Base-by-base conservation (phyloP, 1,284 basidiomycete species). In the Irpex sp. region DNA sequence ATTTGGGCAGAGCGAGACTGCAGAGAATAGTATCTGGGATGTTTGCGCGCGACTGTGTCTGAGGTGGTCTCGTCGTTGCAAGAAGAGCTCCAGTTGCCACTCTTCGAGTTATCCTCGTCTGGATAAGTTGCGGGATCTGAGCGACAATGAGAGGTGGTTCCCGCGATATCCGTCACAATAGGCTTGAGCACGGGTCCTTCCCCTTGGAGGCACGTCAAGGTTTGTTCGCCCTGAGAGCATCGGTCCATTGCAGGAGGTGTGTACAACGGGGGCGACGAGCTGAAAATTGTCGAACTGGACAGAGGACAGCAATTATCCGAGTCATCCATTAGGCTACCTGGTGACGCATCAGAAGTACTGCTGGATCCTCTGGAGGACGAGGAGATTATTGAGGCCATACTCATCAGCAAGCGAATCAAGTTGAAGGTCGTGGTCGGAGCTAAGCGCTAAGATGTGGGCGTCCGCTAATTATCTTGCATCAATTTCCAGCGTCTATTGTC, bases 1-100 rank as follows among this genome's bases (percentile, higher is more conserved):
- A 49, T n/a, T 36, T 62, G 61, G 15, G 58, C 61, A 35, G 59
- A 58, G 19, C 19, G 53, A 11, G 63, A 56, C 11, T 59, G 35
- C 7, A 65, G 61, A 26, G 39, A 21, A 31, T 57, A 60, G 31
- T 55, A 55, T 13, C 8, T 13, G 11, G 53, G 53, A 11, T 55
- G 17, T 9, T 55, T 35, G 26, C 53, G 31, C 53, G 26, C 19
- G 7, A n/a, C 19, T 21, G 17, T 50, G 17, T n/a, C 49, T 13
- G 8, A n/a, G 17, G 8, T n/a, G 8, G 19, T n/a, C 49, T 50
- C 13, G 11, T 50, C 19, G 13, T 17, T 9, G 19, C 17, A 8
- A 17, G 49, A 50, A 50, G 49, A 50, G n/a, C 9, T 46, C 11
- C 11, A 46, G n/a, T n/a, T n/a, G 43, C 11, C n/a, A n/a, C 11